A percentile compares a stretch with the other conserved stretches of the same genome.
phyloP scores from a whole-genome alignment of 2,329 filamentous ascomycete genomes.

The Xenosphaeropsis pyriputrescens region DNA sequence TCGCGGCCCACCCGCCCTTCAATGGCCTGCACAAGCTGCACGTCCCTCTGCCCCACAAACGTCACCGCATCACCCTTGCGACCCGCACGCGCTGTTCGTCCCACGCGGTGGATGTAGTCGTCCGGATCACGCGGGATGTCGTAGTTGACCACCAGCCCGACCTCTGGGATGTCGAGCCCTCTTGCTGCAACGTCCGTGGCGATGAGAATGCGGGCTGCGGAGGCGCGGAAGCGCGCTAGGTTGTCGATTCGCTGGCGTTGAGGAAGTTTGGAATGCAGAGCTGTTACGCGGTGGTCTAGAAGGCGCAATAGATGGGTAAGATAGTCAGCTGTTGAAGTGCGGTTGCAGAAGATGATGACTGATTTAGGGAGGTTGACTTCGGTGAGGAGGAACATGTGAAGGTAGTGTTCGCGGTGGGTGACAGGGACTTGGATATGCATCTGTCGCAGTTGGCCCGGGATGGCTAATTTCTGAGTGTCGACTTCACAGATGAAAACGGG shows the following conservation, averaged over 20 bases:
- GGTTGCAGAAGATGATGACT: conserved; percentile 89
- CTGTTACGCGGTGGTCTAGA: conserved; percentile 79
- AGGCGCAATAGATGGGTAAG: conserved; percentile 78
- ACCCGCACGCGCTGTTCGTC: conserved; percentile 87
- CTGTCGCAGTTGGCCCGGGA: conserved; percentile 70
- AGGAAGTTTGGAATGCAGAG: conserved; percentile 74
- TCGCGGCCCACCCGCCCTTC: conserved; percentile 66
- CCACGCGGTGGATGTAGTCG: conserved; percentile 94
- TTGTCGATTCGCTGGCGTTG: conserved; percentile 80
- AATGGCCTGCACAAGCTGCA: conserved; percentile 79
- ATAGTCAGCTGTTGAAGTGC: conserved; percentile 75
- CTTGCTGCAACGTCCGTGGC: conserved; percentile 91
- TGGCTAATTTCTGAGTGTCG: conserved; percentile 58
- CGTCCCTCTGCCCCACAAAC: conserved; percentile 85
- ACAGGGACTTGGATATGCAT: conserved; percentile 79
- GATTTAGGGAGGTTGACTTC: conserved; percentile 60
- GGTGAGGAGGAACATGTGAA: conserved; percentile 78
- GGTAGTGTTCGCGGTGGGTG: conserved; percentile 86
- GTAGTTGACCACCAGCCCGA: conserved; percentile 84
- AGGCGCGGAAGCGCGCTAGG: conserved; percentile 79
- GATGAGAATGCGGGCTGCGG: conserved; percentile 76
- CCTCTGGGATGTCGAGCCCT: conserved; percentile 89
- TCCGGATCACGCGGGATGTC: conserved; percentile 93
- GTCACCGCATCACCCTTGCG: conserved; percentile 71
- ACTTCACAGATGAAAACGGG: conserved; percentile 84